A percentile compares a stretch with the other conserved stretches of the same genome.
Evolutionary conservation across 2,329 filamentous ascomycete genomes (phyloP).

Genomic region (Venturia pyrina): DNA sequence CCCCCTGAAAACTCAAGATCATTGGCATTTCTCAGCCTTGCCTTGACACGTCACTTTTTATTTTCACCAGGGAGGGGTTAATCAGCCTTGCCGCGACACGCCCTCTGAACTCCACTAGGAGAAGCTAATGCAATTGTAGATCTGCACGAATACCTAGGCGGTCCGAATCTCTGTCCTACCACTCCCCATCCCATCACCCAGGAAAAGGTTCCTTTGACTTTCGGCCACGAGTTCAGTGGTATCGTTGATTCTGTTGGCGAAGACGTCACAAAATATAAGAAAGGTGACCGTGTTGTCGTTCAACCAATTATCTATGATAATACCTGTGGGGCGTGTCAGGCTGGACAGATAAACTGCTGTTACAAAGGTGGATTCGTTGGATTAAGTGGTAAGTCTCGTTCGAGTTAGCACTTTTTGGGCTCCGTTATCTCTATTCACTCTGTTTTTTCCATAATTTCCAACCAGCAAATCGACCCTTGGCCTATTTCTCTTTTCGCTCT

Average conservation of each 20-base stretch:
- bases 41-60: background rate
- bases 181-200: slow-evolving; percentile 45
- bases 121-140: slow-evolving; percentile 17
- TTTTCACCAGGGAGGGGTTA: too few species aligned
- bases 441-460: too few species aligned
- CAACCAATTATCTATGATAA: slow-evolving; percentile 47
- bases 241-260: slow-evolving; percentile 37
- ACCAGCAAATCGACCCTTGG: too few species aligned
- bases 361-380: slow-evolving; percentile 45
- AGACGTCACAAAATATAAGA: slow-evolving; percentile 32
- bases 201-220: slow-evolving; percentile 32
- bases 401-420: too few species aligned
- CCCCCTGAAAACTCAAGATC: background rate
- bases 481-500: too few species aligned
- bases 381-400: slow-evolving; percentile 29
- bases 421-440: too few species aligned
- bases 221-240: slow-evolving; percentile 44
- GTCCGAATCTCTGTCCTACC: slow-evolving; percentile 39
- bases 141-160: slow-evolving; percentile 40
- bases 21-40: background rate
- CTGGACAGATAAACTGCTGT: slow-evolving; percentile 45
- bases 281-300: slow-evolving; percentile 57
- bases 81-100: too few species aligned
- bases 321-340: slow-evolving; percentile 41
- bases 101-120: too few species aligned